Evolutionary conservation across 2,329 filamentous ascomycete genomes (phyloP).

Genomic region (Paecilomyces fulvus): DNA sequence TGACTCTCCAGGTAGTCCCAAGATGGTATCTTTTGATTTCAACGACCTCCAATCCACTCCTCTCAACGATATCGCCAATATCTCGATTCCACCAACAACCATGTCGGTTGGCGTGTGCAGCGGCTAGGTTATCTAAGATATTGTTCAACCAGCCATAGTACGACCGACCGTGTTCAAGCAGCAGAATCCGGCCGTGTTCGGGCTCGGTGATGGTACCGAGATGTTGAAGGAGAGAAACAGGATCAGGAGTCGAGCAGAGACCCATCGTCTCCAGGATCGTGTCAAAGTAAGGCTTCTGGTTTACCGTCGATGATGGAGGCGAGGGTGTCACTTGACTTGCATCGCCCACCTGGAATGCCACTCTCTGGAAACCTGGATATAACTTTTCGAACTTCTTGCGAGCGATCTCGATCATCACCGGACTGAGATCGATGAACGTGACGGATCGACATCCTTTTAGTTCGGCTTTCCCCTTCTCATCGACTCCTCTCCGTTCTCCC

Average conservation of each 20-base stretch:
- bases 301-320: slow-evolving; percentile 1
- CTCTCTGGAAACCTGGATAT: slow-evolving; percentile 23
- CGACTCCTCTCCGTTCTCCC: slow-evolving; percentile 23
- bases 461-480: slow-evolving; percentile 20
- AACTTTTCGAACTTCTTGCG: slow-evolving; percentile 33
- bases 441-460: slow-evolving; percentile 31
- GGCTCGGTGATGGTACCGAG: slow-evolving; percentile 32
- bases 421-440: slow-evolving; percentile 41
- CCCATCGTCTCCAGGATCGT: slow-evolving; percentile 45
- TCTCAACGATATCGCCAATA: slow-evolving; percentile 39
- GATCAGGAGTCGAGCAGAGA: slow-evolving; percentile 39
- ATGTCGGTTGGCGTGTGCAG: slow-evolving; percentile 41
- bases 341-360: slow-evolving; percentile 28
- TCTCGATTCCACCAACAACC: slow-evolving; percentile 48
- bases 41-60: slow-evolving; percentile 41
- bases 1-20: slow-evolving; percentile 41
- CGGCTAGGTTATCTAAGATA: slow-evolving; percentile 39
- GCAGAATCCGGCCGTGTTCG: slow-evolving; percentile 33
- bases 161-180: slow-evolving; percentile 43
- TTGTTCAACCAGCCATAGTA: slow-evolving; percentile 40
- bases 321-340: slow-evolving; percentile 21
- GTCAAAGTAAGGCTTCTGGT: slow-evolving; percentile 28
- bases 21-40: slow-evolving; percentile 40
- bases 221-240: slow-evolving; percentile 33
- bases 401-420: slow-evolving; percentile 40